These are phyloP conservation scores for Ogataea hybrid DNA, from an alignment of 1,139 yeast genomes.

Conservation along the genomic window DNA sequence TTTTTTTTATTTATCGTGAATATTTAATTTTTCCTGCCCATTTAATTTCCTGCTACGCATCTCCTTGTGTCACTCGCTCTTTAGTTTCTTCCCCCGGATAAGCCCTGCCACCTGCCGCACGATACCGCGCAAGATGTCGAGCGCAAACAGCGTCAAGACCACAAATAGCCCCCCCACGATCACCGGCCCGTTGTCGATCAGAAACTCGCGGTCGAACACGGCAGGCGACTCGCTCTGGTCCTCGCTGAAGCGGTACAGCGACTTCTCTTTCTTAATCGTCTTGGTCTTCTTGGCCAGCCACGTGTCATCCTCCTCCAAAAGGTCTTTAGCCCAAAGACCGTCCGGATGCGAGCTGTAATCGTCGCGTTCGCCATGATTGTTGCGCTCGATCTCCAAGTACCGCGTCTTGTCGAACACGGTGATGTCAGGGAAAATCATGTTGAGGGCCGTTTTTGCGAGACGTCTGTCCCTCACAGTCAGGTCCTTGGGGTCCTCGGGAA, in stretches of 20 bases:
- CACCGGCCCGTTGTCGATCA: conserved; percentile 28
- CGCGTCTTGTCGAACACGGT: conserved; percentile 45
- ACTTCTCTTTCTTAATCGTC: conserved; percentile 17
- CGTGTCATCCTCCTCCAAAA: conserved; percentile 27
- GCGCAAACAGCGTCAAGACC: conserved; percentile 5
- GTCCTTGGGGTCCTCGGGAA: conserved; percentile 36
- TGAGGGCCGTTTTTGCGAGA: conserved; percentile 23
- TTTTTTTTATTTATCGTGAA: neutral
- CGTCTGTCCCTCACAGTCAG: conserved; percentile 15
- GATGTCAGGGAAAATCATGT: conserved; percentile 44
- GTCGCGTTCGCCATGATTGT: conserved; percentile 37
- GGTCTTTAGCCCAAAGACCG: conserved; percentile 28
- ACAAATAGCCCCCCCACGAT: conserved; percentile 18
- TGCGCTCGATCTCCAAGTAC: conserved; percentile 53
- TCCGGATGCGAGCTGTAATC: conserved; percentile 16
- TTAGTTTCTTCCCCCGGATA: neutral
- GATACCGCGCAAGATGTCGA: conserved; percentile 9
- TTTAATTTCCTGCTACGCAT: no score
- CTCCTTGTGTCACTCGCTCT: no score
- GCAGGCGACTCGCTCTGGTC: conserved; percentile 17
- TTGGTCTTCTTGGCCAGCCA: conserved; percentile 29
- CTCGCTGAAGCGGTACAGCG: conserved; percentile 27
- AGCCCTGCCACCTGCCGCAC: conserved; percentile 1
- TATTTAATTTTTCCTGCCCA: conserved; percentile 1
- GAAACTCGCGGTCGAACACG: conserved; percentile 21